phyloP scores from a whole-genome alignment of 345 rosid genomes.

The Eutrema yunnanense region DNA sequence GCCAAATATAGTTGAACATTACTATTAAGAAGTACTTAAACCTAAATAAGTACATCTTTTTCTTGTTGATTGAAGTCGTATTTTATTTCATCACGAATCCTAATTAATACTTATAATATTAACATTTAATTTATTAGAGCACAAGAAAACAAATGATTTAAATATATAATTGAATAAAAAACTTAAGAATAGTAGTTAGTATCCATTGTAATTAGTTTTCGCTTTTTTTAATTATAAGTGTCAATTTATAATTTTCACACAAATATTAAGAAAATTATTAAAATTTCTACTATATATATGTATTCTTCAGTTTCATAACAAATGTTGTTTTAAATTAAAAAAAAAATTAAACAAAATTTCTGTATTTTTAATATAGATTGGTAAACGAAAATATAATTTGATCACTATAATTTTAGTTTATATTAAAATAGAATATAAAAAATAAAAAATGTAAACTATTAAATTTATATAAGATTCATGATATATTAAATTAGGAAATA shows the following conservation, averaged over 20 bases:
- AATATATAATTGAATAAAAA: neutral
- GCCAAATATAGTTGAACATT: slow-evolving; percentile 1
- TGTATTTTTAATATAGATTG: too few relatives aligned
- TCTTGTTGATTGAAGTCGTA: neutral
- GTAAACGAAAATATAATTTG: neutral
- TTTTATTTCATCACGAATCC: slow-evolving; percentile 1
- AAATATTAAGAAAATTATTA: neutral
- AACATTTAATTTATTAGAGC: neutral
- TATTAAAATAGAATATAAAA: neutral
- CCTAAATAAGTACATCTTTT: too few relatives aligned
- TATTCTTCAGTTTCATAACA: neutral
- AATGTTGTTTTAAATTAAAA: neutral
- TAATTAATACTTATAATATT: neutral
- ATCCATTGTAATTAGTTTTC: neutral
- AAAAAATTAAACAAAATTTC: neutral
- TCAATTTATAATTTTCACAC: neutral
- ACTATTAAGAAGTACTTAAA: neutral
- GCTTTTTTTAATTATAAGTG: neutral
- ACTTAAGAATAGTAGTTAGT: neutral
- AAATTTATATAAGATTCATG: too few relatives aligned
- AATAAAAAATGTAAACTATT: too few relatives aligned
- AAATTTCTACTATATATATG: neutral
- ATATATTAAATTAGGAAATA: too few relatives aligned
- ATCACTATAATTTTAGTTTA: neutral
- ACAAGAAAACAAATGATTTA: neutral